Evolutionary conservation across 306 rosid genomes (phyloP).

Genomic region (Oxytropis ochrocephala): DNA sequence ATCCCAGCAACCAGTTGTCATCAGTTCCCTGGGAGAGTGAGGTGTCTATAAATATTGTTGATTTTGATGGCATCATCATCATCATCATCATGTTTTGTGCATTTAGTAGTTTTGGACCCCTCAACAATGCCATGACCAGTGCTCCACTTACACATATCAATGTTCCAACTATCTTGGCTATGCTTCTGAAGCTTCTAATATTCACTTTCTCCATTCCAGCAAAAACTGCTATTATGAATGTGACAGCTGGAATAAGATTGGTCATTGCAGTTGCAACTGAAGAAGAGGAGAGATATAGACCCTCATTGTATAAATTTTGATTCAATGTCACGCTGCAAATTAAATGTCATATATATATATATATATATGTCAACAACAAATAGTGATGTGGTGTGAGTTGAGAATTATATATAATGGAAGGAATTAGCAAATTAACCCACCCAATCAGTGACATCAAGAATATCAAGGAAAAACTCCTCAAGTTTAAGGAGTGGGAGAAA

Average conservation of each 20-base stretch:
- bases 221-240: conserved; percentile 43
- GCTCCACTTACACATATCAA: conserved; percentile 49
- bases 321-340: conserved; percentile 27
- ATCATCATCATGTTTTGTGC: neutral
- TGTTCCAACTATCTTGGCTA: conserved; percentile 54
- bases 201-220: conserved; percentile 37
- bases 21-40: neutral
- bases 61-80: too few species aligned
- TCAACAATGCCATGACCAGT: conserved; percentile 41
- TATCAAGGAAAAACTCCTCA: conserved; percentile 37
- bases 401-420: neutral
- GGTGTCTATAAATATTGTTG: too few species aligned
- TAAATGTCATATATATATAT: neutral
- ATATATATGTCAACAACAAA: too few species aligned
- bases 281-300: conserved; percentile 40
- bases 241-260: conserved; percentile 56
- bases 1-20: conserved; percentile 44
- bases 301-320: conserved; percentile 41
- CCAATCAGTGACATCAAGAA: conserved; percentile 48
- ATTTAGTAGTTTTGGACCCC: conserved; percentile 51
- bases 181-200: conserved; percentile 32
- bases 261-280: conserved; percentile 44
- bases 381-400: too few species aligned
- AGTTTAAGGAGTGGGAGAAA: conserved; percentile 20
- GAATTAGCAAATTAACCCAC: conserved; percentile 26